Evolutionary conservation across 2,329 filamentous ascomycete genomes (phyloP), one percentile per base, ranked within the genome.

Genomic region (Drechslerella stenobrocha): DNA sequence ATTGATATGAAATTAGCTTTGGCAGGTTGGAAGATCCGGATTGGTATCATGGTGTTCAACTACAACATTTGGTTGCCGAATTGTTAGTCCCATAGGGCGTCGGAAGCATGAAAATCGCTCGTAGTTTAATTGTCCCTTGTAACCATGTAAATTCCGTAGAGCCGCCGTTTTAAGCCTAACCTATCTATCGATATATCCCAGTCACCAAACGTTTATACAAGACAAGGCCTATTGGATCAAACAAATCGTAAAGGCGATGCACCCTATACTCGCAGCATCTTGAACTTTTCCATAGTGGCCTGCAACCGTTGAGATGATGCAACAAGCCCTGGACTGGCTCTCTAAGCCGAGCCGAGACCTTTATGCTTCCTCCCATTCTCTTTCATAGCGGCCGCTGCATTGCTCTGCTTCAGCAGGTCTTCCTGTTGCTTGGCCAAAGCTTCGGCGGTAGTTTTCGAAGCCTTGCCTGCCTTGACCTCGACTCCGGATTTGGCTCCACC

Each of bases 301-400:
- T 34, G 32, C 20, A 52, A 15, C n/a, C 30, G 22, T 13, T 52
- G 28, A 9, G 28, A 24, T 28, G 47, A 34, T 18, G 26, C 37
- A 9, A 15, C 15, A n/a, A 52, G 20, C 35, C 28, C 26, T 26
- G 48, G 40, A 18, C 52, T 32, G 23, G 46, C 1, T 23, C 9
- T 30, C 61, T 66, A 66, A 24, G 15, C 53, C 23, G 61, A 66
- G 8, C 61, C 61, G 26, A 66, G 61, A n/a, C 61, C 61, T 42
- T 50, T 53, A 23, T 50, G 48, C 35, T 48, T 66, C 48, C 11
- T 66, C 26, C 61, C 61, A 13, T 34, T 28, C 13, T 66, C 61
- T 26, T 66, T 66, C 61, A 52, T 66, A 34, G 32, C 35, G 28
- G 53, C 34, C 13, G 61, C 61, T 24, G 53, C 42, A 3, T 59